A percentile compares a stretch with the other conserved stretches of the same genome.
Conservation (phyloP, 768 basidiomycete genomes). For the Termitomyces sp. region DNA sequence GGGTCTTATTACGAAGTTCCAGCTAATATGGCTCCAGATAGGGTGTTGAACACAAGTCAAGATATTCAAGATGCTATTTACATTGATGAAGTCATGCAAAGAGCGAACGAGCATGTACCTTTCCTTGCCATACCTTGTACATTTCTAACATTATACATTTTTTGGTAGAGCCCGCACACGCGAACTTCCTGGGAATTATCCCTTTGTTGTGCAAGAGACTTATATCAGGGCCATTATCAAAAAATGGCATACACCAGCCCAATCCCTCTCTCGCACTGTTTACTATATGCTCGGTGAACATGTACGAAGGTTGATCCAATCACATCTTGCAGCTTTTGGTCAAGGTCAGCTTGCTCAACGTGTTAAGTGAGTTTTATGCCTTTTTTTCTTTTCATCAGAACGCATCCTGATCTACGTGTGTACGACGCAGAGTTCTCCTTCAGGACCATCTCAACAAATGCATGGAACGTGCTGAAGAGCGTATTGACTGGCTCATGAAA, state of each 20-base stretch:
- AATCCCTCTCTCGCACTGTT: constrained; percentile 38
- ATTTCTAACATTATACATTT: background rate
- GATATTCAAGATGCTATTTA: constrained; percentile 37
- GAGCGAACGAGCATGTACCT: constrained; percentile 43
- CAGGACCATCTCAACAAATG: constrained; percentile 47
- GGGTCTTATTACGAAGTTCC: no score
- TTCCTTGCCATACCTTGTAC: background rate
- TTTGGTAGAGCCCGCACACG: constrained; percentile 58
- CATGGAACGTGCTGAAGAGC: constrained; percentile 32
- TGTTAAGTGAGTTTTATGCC: constrained; percentile 28
- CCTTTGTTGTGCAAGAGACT: constrained; percentile 52
- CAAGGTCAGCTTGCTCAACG: constrained; percentile 50
- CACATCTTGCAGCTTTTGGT: constrained; percentile 50
- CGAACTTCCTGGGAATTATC: constrained; percentile 66
- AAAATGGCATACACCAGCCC: constrained; percentile 48
- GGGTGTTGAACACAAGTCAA: no score
- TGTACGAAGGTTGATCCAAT: constrained; percentile 37
- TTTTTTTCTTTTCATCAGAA: background rate
- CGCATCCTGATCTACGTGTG: background rate
- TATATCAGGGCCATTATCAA: constrained; percentile 44
- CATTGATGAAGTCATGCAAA: constrained; percentile 48
- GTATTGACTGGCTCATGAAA: constrained; percentile 42
- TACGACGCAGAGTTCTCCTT: constrained; percentile 39
- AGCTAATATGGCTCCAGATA: no score
- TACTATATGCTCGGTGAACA: constrained; percentile 33